phyloP scores from a whole-genome alignment of 257 asterid species.

The Solanum pinnatisectum region DNA sequence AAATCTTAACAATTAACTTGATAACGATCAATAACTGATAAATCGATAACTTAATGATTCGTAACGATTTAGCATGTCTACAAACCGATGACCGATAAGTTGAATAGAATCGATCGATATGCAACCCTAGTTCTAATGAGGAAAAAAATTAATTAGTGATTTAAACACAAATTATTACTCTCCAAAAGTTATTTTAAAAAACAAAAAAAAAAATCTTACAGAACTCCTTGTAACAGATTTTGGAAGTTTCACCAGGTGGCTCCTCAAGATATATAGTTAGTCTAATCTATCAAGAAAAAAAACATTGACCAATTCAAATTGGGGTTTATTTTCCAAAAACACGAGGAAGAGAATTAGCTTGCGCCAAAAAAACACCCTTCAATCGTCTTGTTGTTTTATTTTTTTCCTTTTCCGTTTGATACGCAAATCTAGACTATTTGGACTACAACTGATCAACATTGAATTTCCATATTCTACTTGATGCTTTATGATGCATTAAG shows the following conservation, averaged over 20 bases:
- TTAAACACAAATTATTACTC: background rate
- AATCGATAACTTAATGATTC: background rate
- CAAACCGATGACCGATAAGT: accelerated
- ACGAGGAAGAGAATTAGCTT: background rate
- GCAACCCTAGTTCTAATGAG: no score
- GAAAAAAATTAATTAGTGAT: background rate
- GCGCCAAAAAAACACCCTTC: background rate
- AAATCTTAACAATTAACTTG: no score
- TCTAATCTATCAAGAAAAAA: background rate
- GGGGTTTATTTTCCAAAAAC: background rate
- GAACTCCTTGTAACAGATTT: background rate
- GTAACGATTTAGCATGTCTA: background rate
- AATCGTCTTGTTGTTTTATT: background rate
- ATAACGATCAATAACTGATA: no score
- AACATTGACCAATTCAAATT: background rate
- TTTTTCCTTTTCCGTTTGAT: background rate
- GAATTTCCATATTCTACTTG: background rate
- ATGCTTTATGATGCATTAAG: background rate
- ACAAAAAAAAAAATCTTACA: background rate
- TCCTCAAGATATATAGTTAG: background rate
- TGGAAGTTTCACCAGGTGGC: background rate
- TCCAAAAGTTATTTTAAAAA: background rate
- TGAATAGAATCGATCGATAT: accelerated
- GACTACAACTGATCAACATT: background rate
- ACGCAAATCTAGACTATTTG: background rate